Base-by-base conservation (phyloP, 805 yeast genomes). In the Ogataea henricii region DNA sequence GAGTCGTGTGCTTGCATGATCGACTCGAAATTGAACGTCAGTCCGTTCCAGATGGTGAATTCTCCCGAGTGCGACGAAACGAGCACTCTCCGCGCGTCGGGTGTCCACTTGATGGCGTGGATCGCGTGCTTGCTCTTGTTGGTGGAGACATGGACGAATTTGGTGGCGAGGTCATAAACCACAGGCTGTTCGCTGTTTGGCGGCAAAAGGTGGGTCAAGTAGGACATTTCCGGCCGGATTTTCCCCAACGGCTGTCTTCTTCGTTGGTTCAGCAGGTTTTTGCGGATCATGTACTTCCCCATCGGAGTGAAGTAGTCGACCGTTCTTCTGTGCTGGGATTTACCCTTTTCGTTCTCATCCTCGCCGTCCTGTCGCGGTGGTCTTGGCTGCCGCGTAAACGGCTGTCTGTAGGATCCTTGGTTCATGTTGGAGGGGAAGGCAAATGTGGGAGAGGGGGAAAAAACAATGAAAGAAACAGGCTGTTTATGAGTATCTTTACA, bases 1-100 rank as follows among this genome's bases (percentile, higher is more conserved):
- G 86, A 76, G 65, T 94, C 99, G 68, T 94, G 99, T 1, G 98
- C 98, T 72, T 94, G 99, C 95, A 91, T 94, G 54, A 94, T 90
- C 46, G 96, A 89, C 65, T 94, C 99, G 64, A 94, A 90, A 63
- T 89, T 89, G 69, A 92, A 94, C 8, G 96, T 85, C 75, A 87
- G 80, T 9, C 98, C 97, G 65, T 91, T 90, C 98, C 98, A 94
- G 39, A 94, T 72, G 10, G 98, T 91, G 68, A 94, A 91, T 65
- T 94, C 99, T 35, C 99, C 99, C 47, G 89, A 81, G 69, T 87
- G 89, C 23, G 92, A 82, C 0, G 96, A 96, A 5, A 95, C 96
- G 22, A 94, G 74, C 43, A 94, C 72, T 56, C 99, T 73, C 56
- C 97, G 75, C 0, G 97, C 98, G 57, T 90, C 97, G 0, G 98